These are phyloP conservation scores for Coriolopsis trogii DNA, from an alignment of 1,284 basidiomycete genomes.

Conservation along the genomic window DNA sequence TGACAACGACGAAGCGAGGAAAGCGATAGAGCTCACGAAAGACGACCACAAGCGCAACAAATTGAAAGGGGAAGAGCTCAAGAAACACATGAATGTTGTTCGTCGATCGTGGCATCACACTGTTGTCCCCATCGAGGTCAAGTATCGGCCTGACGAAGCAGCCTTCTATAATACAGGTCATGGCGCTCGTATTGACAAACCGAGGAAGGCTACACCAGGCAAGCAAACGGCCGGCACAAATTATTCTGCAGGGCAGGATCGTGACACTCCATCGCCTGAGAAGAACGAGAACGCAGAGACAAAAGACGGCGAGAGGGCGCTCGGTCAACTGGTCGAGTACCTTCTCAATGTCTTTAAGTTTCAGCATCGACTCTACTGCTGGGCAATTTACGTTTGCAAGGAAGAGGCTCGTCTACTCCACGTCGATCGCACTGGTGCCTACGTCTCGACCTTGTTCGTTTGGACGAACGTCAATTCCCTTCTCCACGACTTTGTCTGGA, in stretches of 20 bases:
- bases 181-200: no score
- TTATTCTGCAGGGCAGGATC: no score
- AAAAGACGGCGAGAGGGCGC: not conserved
- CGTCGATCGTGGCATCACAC: not conserved
- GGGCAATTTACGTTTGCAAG: not conserved
- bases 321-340: not conserved
- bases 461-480: not conserved
- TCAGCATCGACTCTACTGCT: not conserved
- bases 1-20: not conserved
- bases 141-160: no score
- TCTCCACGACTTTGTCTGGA: slow-evolving; percentile 1
- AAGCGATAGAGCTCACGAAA: not conserved
- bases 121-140: not conserved
- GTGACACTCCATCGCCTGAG: no score
- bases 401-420: not conserved
- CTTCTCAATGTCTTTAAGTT: not conserved
- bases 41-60: not conserved
- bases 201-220: no score
- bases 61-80: not conserved
- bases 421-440: not conserved
- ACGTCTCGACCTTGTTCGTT: not conserved
- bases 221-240: no score
- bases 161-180: no score
- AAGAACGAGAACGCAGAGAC: not conserved
- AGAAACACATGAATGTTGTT: not conserved